Evolutionary conservation across 163 green algal species (phyloP).

Genomic region (Trebouxiophyceae sp.): DNA sequence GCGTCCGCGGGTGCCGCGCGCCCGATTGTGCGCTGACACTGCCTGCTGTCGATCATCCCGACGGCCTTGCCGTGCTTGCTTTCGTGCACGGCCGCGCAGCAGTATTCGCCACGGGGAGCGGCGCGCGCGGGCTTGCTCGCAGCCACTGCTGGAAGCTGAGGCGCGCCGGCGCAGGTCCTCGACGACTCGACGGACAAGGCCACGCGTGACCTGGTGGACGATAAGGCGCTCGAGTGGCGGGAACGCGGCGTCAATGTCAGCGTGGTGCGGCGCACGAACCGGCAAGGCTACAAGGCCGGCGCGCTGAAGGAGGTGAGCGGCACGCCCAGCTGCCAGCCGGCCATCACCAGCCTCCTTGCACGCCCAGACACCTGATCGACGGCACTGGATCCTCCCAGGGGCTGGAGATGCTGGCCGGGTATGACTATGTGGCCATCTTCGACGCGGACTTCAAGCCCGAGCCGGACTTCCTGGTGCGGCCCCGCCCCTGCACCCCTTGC

Average conservation of each 20-base stretch:
- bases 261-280: constrained; percentile 58
- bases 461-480: constrained; percentile 61
- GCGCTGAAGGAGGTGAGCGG: constrained; percentile 64
- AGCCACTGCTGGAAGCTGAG: no score
- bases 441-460: constrained; percentile 91
- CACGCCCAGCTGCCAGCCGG: no score
- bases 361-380: no score
- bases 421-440: constrained; percentile 83
- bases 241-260: constrained; percentile 64
- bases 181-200: constrained; percentile 74
- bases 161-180: constrained; percentile 54
- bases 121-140: no score
- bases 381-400: no score
- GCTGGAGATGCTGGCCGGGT: constrained; percentile 45
- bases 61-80: no score
- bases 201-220: constrained; percentile 60
- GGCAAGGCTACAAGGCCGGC: constrained; percentile 82
- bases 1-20: no score
- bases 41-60: no score
- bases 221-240: constrained; percentile 53
- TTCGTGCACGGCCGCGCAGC: no score
- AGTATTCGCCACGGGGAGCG: no score
- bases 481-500: background rate
- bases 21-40: no score
- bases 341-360: no score